Evolutionary conservation across 768 basidiomycete genomes (phyloP), one percentile per base, ranked within the genome.

Genomic region (Boletus rufocinnamomeus): DNA sequence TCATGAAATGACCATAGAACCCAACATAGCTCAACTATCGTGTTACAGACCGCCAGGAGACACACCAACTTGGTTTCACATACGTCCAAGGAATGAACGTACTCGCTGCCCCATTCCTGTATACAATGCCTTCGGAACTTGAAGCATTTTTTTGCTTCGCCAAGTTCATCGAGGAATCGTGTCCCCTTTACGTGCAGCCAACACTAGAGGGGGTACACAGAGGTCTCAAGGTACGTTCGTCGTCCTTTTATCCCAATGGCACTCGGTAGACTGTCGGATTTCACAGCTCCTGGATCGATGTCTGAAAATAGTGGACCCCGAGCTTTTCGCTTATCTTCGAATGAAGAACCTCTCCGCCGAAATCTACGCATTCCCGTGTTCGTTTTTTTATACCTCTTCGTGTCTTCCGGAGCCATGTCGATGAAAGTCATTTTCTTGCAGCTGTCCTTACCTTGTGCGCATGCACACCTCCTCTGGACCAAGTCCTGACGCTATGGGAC

Each of bases 51-150:
- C 80, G 85, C 62, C 87, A 89, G 73, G 89, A 92, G 66, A 79
- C 78, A 1, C 84, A 89, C n/a, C 86, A 86, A 57, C 81, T 93
- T 43, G 91, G 85, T 10, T 97, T 98, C 74, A 94, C 92, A 32
- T 99, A 98, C 67, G 95, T 99, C 10, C 96, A 99, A 75, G 97
- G 97, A 32, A 98, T 97, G 94, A 99, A 99, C 71, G 97, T 98
- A 49, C 86, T 99, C 37, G 94, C 95, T 23, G 97, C 97, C 3
- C 97, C 97, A 0, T 99, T 98, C 74, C 81, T 99, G 30, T 99
- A 97, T 70, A 93, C 91, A 13, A 91, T 98, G 86, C 95, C 97
- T 7, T 94, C 94, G 11, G 94, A 99, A 73, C 75, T 98, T n/a
- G 97, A 99, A 73, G 97, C 97, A 1, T 99, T 98, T 74, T 95